A percentile compares a stretch with the other conserved stretches of the same genome.
Evolutionary conservation across 1,284 basidiomycete species (phyloP).

Genomic region (Sphagnurus paluster): DNA sequence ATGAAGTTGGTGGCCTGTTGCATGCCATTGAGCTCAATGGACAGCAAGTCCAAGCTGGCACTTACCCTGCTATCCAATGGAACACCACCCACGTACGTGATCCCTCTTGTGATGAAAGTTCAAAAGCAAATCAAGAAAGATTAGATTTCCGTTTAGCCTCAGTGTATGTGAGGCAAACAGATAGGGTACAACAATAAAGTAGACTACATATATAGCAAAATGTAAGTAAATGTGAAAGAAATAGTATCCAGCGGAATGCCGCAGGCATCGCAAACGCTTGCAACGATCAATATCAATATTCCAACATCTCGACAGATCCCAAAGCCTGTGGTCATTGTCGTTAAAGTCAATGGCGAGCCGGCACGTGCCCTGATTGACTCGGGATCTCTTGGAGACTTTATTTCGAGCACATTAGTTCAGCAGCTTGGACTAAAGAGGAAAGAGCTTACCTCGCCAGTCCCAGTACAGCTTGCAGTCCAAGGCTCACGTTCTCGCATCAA

Average conservation of each 20-base stretch:
- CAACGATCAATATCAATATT: too few species aligned
- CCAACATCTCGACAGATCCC: too few species aligned
- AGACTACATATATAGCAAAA: too few species aligned
- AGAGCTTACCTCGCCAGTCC: constrained; percentile 24
- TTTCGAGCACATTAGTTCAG: constrained; percentile 37
- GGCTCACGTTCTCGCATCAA: constrained; percentile 32
- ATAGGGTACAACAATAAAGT: too few species aligned
- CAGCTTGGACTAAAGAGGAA: constrained; percentile 26
- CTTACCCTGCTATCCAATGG: constrained; percentile 1
- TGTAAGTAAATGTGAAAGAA: too few species aligned
- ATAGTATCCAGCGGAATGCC: too few species aligned
- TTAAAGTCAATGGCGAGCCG: constrained; percentile 31
- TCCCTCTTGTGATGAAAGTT: constrained; percentile 14
- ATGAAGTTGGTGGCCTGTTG: too few species aligned
- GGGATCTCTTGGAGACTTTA: constrained; percentile 36
- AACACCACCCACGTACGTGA: constrained; percentile 22
- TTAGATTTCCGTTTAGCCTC: too few species aligned
- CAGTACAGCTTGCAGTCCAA: constrained; percentile 32
- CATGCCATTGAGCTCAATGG: constrained; percentile 5
- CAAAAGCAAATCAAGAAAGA: too few species aligned
- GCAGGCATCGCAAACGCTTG: too few species aligned
- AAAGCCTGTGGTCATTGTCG: constrained; percentile 29
- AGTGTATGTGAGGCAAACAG: too few species aligned
- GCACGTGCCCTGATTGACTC: constrained; percentile 22
- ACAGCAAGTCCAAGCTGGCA: constrained; percentile 7